A percentile compares a stretch with the other conserved stretches of the same genome.
These are phyloP conservation scores for Neurospora sp. DNA, from an alignment of 2,329 filamentous ascomycete species.

Conservation along the genomic window DNA sequence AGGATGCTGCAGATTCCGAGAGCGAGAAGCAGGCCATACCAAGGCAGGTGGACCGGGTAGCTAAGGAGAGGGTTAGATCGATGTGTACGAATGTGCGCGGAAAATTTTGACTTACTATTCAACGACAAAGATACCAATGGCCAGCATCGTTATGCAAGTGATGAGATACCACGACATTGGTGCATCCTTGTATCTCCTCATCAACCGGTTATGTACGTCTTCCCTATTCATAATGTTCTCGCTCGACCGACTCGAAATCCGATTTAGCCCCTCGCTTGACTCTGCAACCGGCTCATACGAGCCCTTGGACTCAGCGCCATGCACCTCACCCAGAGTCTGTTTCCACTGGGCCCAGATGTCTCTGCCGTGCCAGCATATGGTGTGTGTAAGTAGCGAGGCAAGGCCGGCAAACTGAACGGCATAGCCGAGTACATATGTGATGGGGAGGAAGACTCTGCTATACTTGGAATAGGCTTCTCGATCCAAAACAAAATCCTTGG, in stretches of 20 bases:
- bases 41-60: slow-evolving; percentile 72
- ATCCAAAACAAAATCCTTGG: slow-evolving; percentile 68
- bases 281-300: slow-evolving; percentile 41
- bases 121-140: slow-evolving; percentile 72
- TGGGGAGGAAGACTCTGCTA: slow-evolving; percentile 74
- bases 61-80: slow-evolving; percentile 28
- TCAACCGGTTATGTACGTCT: slow-evolving; percentile 75
- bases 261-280: slow-evolving; percentile 41
- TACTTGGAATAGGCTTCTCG: slow-evolving; percentile 67
- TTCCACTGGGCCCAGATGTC: slow-evolving; percentile 74
- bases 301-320: slow-evolving; percentile 33
- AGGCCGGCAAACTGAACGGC: slow-evolving; percentile 78
- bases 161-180: slow-evolving; percentile 72
- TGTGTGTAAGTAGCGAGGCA: slow-evolving; percentile 71
- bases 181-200: slow-evolving; percentile 73
- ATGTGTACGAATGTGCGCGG: not conserved
- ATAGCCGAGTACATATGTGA: slow-evolving; percentile 81
- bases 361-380: slow-evolving; percentile 71
- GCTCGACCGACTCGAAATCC: slow-evolving; percentile 21
- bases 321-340: slow-evolving; percentile 54
- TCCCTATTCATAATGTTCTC: slow-evolving; percentile 57
- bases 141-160: slow-evolving; percentile 66
- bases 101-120: slow-evolving; percentile 52
- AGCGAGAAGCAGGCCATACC: slow-evolving; percentile 75
- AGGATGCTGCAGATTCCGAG: slow-evolving; percentile 68